Conservation (phyloP, 139 green algal genomes). For the Chlorella sp. region DNA sequence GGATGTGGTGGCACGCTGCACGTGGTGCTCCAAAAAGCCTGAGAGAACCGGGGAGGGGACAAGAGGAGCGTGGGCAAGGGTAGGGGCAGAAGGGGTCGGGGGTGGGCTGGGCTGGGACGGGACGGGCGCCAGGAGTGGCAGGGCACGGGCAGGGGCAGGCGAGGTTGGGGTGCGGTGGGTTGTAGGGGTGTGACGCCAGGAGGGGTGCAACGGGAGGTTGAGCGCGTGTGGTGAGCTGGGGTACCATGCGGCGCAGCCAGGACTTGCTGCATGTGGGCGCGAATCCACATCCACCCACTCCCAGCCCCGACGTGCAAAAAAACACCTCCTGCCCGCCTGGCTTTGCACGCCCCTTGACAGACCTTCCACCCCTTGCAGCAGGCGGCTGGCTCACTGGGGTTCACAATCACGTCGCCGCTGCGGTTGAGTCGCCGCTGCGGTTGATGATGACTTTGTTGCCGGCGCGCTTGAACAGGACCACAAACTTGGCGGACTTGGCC, state of each 20-base stretch:
- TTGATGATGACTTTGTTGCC: not conserved
- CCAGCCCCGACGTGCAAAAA: no score
- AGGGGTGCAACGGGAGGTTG: not conserved
- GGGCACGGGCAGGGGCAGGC: no score
- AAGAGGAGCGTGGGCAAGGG: not conserved
- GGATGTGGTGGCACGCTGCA: not conserved
- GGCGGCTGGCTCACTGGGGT: not conserved
- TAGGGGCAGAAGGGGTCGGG: not conserved
- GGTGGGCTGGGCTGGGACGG: not conserved
- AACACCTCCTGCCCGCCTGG: no score
- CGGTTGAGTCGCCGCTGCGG: not conserved
- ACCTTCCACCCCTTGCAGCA: no score
- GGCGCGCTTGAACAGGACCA: conserved; percentile 9
- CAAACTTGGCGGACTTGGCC: conserved; percentile 14
- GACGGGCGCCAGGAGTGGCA: not conserved
- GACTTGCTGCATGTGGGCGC: no score
- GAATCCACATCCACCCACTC: no score
- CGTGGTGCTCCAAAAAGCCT: conserved; percentile 16
- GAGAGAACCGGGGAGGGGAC: not conserved
- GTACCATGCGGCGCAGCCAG: not conserved
- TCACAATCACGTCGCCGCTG: conserved; percentile 1
- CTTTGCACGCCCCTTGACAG: no score
- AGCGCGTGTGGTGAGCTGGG: no score
- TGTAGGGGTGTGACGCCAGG: not conserved
- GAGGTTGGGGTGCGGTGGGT: no score